These are phyloP conservation scores for Rhododendron ferrugineum DNA, from an alignment of 148 eudicot species.

Conservation along the genomic window DNA sequence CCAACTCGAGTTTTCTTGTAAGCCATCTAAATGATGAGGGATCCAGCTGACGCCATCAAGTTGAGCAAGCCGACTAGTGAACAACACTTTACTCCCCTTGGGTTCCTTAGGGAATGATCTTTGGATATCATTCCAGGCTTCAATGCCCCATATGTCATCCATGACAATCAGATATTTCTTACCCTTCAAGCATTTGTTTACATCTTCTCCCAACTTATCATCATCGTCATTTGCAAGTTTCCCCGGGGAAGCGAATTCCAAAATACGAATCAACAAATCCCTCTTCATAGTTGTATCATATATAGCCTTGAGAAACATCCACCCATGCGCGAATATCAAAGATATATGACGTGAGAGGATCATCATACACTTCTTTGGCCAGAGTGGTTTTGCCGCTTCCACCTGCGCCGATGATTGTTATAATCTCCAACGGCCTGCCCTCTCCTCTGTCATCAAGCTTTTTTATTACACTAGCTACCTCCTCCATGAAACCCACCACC, in stretches of 20 bases:
- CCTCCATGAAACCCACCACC: constrained; percentile 34
- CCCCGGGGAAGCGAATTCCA: neutral
- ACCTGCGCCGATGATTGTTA: constrained; percentile 37
- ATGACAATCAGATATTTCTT: constrained; percentile 31
- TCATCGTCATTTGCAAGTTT: neutral
- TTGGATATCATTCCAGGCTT: constrained; percentile 32
- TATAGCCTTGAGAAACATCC: constrained; percentile 29
- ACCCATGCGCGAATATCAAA: constrained; percentile 36
- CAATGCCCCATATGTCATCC: constrained; percentile 16
- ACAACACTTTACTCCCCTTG: constrained; percentile 22
- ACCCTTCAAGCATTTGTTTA: neutral
- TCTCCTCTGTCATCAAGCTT: constrained; percentile 9
- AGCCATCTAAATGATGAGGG: constrained; percentile 11
- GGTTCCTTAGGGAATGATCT: constrained; percentile 23
- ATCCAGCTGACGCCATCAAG: neutral
- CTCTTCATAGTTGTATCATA: constrained; percentile 5
- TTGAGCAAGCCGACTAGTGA: constrained; percentile 25
- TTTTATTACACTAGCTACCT: constrained; percentile 6
- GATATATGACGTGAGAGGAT: constrained; percentile 1
- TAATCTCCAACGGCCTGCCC: constrained; percentile 15
- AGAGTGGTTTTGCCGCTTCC: constrained; percentile 49
- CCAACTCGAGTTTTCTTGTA: constrained; percentile 30
- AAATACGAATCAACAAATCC: constrained; percentile 22
- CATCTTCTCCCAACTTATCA: constrained; percentile 5
- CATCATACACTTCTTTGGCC: neutral